A percentile compares a stretch with the other conserved stretches of the same genome.
These are phyloP conservation scores for Evernia prunastri DNA, from an alignment of 495 filamentous ascomycete species.

Conservation along the genomic window DNA sequence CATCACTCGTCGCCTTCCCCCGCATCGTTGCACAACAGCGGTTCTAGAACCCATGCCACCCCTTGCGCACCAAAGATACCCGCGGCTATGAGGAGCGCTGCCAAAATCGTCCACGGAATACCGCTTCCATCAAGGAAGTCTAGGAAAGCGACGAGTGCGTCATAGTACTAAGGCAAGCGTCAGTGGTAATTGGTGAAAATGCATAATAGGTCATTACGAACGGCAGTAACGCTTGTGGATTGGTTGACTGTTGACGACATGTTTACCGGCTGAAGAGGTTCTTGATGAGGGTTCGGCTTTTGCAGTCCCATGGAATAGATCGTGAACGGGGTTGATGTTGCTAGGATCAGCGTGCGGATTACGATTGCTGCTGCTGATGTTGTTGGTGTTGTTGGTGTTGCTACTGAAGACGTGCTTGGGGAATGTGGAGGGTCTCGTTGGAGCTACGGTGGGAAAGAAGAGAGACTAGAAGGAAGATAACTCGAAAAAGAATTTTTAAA, in stretches of 20 bases:
- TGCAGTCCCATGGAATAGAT: not conserved
- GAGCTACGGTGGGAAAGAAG: not conserved
- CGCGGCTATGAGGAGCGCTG: not conserved
- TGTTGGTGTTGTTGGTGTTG: not conserved
- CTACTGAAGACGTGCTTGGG: not conserved
- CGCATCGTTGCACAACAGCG: no score
- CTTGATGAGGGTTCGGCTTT: not conserved
- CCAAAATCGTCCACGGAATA: not conserved
- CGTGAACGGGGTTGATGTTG: not conserved
- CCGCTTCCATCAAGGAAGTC: not conserved
- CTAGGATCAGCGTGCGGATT: not conserved
- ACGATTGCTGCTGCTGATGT: not conserved
- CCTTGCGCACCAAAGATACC: not conserved
- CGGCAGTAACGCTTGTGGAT: not conserved
- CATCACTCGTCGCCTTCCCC: not conserved
- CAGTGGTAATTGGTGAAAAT: not conserved
- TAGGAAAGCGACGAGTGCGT: not conserved
- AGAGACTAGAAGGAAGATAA: not conserved
- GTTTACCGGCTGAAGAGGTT: not conserved
- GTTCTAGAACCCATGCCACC: not conserved
- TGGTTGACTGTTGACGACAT: not conserved
- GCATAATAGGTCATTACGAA: not conserved
- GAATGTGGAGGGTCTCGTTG: not conserved
- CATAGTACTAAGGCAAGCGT: not conserved
- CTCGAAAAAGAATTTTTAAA: no score